These are phyloP conservation scores for Alternaria hordeiaustralica DNA, from an alignment of 2,329 filamentous ascomycete genomes.

Conservation along the genomic window DNA sequence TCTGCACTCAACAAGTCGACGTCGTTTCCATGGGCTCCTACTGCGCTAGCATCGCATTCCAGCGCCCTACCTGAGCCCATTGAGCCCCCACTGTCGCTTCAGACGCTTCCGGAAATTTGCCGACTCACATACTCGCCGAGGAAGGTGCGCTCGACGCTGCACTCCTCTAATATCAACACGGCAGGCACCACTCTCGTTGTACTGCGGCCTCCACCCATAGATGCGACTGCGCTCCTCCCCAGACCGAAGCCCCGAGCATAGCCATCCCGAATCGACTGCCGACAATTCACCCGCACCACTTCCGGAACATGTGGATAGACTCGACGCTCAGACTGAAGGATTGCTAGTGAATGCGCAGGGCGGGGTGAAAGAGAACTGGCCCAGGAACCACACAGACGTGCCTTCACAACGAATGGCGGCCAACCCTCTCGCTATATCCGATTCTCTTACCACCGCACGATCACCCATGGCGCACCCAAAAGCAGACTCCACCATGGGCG, in stretches of 20 bases:
- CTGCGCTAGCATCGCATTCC: neutral
- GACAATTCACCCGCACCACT: constrained; percentile 6
- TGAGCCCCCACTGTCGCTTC: constrained; percentile 12
- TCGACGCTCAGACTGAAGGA: constrained; percentile 12
- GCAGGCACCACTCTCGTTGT: constrained; percentile 2
- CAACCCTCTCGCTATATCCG: constrained; percentile 15
- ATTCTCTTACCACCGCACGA: constrained; percentile 8
- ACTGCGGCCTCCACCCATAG: constrained; percentile 6
- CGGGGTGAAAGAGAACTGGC: constrained; percentile 6
- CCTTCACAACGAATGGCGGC: constrained; percentile 15
- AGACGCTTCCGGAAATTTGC: constrained; percentile 1
- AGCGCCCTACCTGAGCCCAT: neutral
- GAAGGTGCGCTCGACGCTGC: constrained; percentile 6
- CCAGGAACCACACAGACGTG: constrained; percentile 4
- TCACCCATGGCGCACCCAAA: constrained; percentile 25
- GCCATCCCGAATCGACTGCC: constrained; percentile 13
- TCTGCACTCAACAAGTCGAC: constrained; percentile 6
- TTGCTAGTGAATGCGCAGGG: constrained; percentile 13
- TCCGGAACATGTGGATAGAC: constrained; percentile 22
- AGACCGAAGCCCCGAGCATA: constrained; percentile 10
- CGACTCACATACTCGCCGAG: neutral
- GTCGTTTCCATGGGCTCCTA: constrained; percentile 1
- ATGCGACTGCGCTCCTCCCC: constrained; percentile 15
- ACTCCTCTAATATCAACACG: neutral
- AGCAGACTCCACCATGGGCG: constrained; percentile 17